Percentiles rank a stretch among this genome's conserved stretches.
phyloP scores from a whole-genome alignment of 192 early-diverging fungal species.

The Diversispora eburnea region DNA sequence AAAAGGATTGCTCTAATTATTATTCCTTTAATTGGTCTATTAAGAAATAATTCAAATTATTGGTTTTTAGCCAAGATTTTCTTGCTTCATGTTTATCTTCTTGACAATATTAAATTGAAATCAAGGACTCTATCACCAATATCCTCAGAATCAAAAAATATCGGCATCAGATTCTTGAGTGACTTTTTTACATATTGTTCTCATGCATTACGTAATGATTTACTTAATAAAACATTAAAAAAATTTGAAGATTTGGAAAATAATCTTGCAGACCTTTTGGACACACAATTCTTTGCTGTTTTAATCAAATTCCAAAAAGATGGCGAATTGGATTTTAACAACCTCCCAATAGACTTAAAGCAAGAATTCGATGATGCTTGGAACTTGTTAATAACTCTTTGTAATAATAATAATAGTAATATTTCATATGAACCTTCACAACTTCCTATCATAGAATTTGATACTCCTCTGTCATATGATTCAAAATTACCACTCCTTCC shows the following conservation, averaged over 20 bases:
- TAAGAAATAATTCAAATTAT: neutral
- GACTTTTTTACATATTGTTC: conserved; percentile 11
- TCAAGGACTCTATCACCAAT: neutral
- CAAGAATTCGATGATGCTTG: conserved; percentile 2
- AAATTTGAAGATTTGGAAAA: neutral
- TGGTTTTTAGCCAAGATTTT: neutral
- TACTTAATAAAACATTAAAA: neutral
- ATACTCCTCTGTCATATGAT: neutral
- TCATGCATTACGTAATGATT: neutral
- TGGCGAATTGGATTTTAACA: neutral
- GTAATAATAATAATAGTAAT: neutral
- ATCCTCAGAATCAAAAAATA: too few relatives aligned
- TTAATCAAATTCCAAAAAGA: neutral
- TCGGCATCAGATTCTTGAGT: neutral
- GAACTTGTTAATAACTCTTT: neutral
- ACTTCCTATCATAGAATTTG: neutral
- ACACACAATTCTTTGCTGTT: conserved; percentile 17
- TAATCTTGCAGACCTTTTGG: conserved; percentile 30
- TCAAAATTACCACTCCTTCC: neutral
- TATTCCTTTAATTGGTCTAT: neutral
- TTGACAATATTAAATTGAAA: conserved; percentile 28
- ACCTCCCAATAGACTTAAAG: conserved; percentile 5
- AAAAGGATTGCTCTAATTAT: neutral
- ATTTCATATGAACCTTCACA: neutral
- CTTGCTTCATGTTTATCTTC: conserved; percentile 20